Evolutionary conservation across 2,329 filamentous ascomycete genomes (phyloP).

Genomic region (Botryotinia globosa): DNA sequence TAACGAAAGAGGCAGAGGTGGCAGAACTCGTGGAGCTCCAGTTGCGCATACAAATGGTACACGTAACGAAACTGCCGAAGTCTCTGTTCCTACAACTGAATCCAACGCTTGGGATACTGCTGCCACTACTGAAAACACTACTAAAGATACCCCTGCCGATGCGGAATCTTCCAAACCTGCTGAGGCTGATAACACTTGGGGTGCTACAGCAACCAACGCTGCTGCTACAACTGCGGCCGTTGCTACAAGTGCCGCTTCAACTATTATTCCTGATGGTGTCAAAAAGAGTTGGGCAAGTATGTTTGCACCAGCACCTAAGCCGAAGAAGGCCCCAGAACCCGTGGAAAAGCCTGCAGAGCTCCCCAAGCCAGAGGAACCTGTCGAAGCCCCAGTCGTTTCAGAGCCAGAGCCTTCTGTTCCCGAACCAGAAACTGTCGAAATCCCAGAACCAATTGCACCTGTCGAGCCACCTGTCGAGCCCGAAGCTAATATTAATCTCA

Average conservation of each 20-base stretch:
- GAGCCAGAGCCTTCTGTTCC: conserved; percentile 43
- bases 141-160: background rate
- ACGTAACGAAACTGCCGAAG: conserved; percentile 54
- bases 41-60: conserved; percentile 60
- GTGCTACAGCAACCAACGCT: conserved; percentile 38
- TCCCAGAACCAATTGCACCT: conserved; percentile 38
- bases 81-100: conserved; percentile 69
- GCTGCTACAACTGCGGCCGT: conserved; percentile 41
- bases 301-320: conserved; percentile 57
- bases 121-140: conserved; percentile 39
- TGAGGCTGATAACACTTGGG: conserved; percentile 38
- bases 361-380: conserved; percentile 29
- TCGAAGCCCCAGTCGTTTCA: conserved; percentile 35
- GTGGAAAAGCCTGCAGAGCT: conserved; percentile 35
- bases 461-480: conserved; percentile 31
- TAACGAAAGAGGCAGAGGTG: conserved; percentile 58
- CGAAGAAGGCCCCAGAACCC: conserved; percentile 50
- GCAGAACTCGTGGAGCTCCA: conserved; percentile 61
- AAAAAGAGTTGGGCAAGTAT: conserved; percentile 74
- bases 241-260: conserved; percentile 39
- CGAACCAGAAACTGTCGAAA: conserved; percentile 36
- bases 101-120: conserved; percentile 59
- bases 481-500: conserved; percentile 51
- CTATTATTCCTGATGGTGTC: conserved; percentile 41
- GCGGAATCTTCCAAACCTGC: conserved; percentile 39